Conservation (phyloP, 2,329 filamentous ascomycete genomes). For the Fragosphaeria purpurea region DNA sequence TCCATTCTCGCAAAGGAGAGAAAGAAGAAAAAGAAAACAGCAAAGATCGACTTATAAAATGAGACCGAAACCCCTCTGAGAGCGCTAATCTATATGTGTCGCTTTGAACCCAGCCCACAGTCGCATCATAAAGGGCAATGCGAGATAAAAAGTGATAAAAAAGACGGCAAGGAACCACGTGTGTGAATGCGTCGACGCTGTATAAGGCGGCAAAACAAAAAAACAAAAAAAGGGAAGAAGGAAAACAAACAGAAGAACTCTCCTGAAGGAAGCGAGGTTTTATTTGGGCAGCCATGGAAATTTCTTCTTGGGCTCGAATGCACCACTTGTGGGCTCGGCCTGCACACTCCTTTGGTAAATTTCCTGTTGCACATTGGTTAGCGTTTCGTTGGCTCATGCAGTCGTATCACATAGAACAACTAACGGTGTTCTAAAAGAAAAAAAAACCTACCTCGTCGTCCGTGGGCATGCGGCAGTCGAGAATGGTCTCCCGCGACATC, state of each 20-base stretch:
- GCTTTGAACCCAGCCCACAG: not conserved
- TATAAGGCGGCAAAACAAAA: not conserved
- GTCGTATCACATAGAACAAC: no score
- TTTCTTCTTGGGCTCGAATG: conserved; percentile 50
- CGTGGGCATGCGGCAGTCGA: conserved; percentile 71
- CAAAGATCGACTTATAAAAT: not conserved
- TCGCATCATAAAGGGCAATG: no score
- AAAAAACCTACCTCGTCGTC: conserved; percentile 70
- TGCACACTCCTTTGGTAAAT: conserved; percentile 53
- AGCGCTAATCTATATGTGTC: not conserved
- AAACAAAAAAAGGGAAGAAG: not conserved
- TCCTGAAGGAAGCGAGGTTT: not conserved
- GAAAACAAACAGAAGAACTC: no score
- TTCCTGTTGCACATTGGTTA: conserved; percentile 31
- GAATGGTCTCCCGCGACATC: conserved; percentile 59
- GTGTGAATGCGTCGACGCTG: no score
- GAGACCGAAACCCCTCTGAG: not conserved
- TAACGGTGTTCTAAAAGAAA: no score
- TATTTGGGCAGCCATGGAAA: conserved; percentile 55
- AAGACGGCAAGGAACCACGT: no score
- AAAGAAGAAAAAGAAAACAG: not conserved
- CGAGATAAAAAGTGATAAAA: no score
- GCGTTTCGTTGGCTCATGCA: no score
- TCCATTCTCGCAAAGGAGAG: no score
- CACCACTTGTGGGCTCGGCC: conserved; percentile 41